Base-by-base conservation (phyloP, 345 rosid species). In the Mallotus nudiflorus region DNA sequence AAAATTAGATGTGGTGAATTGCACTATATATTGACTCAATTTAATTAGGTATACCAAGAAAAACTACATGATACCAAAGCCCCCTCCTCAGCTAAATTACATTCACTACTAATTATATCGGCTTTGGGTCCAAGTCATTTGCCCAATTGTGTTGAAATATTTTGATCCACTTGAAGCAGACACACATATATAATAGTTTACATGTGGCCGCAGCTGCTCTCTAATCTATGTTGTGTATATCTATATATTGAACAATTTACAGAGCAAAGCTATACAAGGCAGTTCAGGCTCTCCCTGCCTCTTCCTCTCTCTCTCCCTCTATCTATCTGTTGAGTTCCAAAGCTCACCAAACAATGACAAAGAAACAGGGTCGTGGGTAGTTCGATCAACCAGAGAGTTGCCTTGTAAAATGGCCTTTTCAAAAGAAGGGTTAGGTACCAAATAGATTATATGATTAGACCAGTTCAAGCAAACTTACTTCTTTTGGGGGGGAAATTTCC, bases 31-130 rank as follows among this genome's bases (percentile, higher is more conserved):
- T 28, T 44, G 8, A 56, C 12, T 42, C 62, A 57, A 49, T 54
- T 66, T 54, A 49, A 67, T 56, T 65, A 69, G 78, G 77, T 75
- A 68, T 45, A 75, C 73, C 66, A 59, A 60, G 66, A 71, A 80
- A 68, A 80, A 50, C 61, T 59, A 73, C 73, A 39, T 65, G 70
- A 69, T 61, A 72, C 79, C 82, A 67, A 62, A 15, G 46, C 61
- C 37, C 4, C 37, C 46, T 50, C 67, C 46, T 50, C 67, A 20
- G 78, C 65, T 66, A 3, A 20, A 35, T 20, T 33, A 33, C 44
- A 22, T 51, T 67, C 63, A 67, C 60, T 71, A 67, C n/a, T 25
- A 56, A 75, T n/a, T n/a, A n/a, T n/a, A 67, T 42, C 63, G 76
- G 71, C 57, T 67, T 71, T 11, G 64, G 31, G 76, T 72, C 68